These are phyloP conservation scores for Penicillium occitanis DNA, from an alignment of 2,329 filamentous ascomycete genomes.

Conservation along the genomic window DNA sequence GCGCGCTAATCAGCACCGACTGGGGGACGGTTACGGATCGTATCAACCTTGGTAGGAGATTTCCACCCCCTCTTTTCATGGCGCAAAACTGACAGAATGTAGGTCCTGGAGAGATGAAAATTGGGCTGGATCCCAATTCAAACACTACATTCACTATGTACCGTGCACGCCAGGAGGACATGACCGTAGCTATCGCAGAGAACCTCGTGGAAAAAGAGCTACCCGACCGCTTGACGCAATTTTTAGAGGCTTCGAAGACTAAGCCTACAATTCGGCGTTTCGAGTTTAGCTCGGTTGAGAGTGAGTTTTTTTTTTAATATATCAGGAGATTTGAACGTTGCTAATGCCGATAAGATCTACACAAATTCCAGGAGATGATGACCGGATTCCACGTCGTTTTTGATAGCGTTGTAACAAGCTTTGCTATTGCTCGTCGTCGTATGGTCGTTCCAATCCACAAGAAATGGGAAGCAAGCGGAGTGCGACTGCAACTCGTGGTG, in stretches of 20 bases:
- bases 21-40: slow-evolving; percentile 79
- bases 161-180: slow-evolving; percentile 71
- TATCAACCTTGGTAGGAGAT: slow-evolving; percentile 65
- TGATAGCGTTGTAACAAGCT: slow-evolving; percentile 67
- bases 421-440: slow-evolving; percentile 77
- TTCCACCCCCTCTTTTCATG: background rate
- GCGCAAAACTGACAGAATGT: slow-evolving; percentile 22
- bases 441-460: slow-evolving; percentile 94
- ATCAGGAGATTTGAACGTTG: background rate
- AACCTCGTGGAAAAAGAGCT: slow-evolving; percentile 63
- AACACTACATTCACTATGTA: slow-evolving; percentile 64
- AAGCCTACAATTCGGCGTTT: slow-evolving; percentile 70
- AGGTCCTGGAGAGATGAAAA: slow-evolving; percentile 68
- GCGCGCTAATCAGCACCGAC: slow-evolving; percentile 72
- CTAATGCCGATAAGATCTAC: slow-evolving; percentile 57
- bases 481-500: slow-evolving; percentile 76
- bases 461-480: slow-evolving; percentile 82
- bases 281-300: slow-evolving; percentile 60
- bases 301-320: slow-evolving; percentile 26
- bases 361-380: slow-evolving; percentile 73
- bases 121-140: slow-evolving; percentile 64
- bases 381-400: slow-evolving; percentile 78
- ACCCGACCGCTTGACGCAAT: slow-evolving; percentile 62
- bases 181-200: slow-evolving; percentile 73
- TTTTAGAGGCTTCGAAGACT: slow-evolving; percentile 58